A percentile compares a stretch with the other conserved stretches of the same genome.
phyloP scores from a whole-genome alignment of 202 grass and related monocot species.

The Panicum virgatum region DNA sequence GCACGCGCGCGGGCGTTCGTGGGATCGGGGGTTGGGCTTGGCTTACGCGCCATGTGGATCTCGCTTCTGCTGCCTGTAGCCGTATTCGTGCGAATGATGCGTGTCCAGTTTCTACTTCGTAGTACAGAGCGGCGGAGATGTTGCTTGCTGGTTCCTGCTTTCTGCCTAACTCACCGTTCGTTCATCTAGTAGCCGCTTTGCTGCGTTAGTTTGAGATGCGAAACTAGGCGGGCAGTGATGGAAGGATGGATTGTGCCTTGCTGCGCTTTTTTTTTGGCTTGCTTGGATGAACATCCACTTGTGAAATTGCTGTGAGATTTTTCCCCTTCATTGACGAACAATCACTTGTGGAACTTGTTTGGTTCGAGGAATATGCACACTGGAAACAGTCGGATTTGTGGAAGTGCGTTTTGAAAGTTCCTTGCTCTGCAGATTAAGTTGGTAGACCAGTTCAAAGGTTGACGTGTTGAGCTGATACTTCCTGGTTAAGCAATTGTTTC shows the following conservation, averaged over 20 bases:
- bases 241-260: not conserved
- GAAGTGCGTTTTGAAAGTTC: not conserved
- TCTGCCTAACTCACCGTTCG: not conserved
- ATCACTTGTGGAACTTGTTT: slow-evolving; percentile 8
- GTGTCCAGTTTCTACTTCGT: not conserved
- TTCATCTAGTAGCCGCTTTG: not conserved
- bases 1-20: not conserved
- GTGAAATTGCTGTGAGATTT: not conserved
- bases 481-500: slow-evolving; percentile 21
- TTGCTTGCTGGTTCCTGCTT: slow-evolving; percentile 8
- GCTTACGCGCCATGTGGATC: not conserved
- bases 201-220: slow-evolving; percentile 15
- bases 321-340: not conserved
- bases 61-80: not conserved
- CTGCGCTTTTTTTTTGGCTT: not conserved
- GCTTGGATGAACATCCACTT: not conserved
- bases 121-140: not conserved
- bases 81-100: not conserved
- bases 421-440: slow-evolving; percentile 8
- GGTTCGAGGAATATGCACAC: not conserved
- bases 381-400: slow-evolving; percentile 30
- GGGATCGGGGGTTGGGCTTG: slow-evolving; percentile 23
- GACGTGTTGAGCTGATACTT: slow-evolving; percentile 5
- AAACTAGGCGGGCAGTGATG: not conserved
- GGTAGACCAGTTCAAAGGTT: slow-evolving; percentile 16